These are phyloP conservation scores for Hyphopichia wangnamkhiaoensis DNA, from an alignment of 1,139 yeast species.

Conservation along the genomic window DNA sequence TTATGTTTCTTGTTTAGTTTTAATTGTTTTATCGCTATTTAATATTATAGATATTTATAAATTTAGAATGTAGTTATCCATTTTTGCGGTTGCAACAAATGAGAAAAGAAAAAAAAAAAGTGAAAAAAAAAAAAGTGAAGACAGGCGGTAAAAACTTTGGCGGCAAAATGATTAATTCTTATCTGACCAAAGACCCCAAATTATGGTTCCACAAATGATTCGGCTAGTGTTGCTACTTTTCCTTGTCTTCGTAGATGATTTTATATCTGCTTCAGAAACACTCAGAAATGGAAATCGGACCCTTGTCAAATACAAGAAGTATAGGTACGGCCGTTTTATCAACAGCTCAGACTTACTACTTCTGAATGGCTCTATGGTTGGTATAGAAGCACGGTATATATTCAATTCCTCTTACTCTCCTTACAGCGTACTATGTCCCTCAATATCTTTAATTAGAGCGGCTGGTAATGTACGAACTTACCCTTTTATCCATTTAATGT, in stretches of 20 bases:
- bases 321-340: neutral
- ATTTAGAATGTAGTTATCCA: conserved; percentile 5
- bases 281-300: too few relatives aligned
- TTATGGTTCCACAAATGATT: too few relatives aligned
- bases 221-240: too few relatives aligned
- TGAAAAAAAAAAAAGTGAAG: neutral
- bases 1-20: conserved; percentile 8
- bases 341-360: neutral
- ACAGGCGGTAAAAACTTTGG: neutral
- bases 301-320: neutral
- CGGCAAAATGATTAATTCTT: neutral
- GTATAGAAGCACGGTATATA: conserved; percentile 3
- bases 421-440: conserved; percentile 42
- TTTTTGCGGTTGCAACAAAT: neutral
- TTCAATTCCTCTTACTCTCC: conserved; percentile 36
- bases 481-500: conserved; percentile 1
- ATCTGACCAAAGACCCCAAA: too few relatives aligned
- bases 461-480: conserved; percentile 34
- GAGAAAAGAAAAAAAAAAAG: neutral
- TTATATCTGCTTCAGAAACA: too few relatives aligned
- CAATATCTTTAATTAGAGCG: conserved; percentile 31
- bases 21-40: conserved; percentile 11
- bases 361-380: neutral
- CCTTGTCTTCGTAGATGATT: too few relatives aligned
- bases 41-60: conserved; percentile 13